Evolutionary conservation across 1,284 basidiomycete species (phyloP), one percentile per base, ranked within the genome.

Genomic region (Trichosporon faecale): DNA sequence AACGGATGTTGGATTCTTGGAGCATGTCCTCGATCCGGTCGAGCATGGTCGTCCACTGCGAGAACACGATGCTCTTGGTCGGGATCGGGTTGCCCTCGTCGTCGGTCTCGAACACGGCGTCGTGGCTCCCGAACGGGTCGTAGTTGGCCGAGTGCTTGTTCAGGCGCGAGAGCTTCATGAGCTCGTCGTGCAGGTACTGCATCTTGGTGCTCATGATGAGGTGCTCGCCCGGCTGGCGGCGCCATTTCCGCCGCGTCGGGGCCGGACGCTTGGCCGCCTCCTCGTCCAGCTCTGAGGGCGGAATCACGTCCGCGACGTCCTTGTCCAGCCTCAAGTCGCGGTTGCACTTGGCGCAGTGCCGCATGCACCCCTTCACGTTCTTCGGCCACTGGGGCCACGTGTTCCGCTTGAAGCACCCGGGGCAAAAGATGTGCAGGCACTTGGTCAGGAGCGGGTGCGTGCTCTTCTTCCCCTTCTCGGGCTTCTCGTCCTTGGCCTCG

Each of bases 11-110:
- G 29, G 89, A 88, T 44, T 88, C 86, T 74, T 92, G 90, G 40
- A 98, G 85, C 35, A 95, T 95, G 76, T 96, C 94, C 80, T 95
- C 94, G 70, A 98, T 88, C 78, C 95, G 93, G 85, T 98, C 95
- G 27, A 97, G 89, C 91, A 96, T 95, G 21, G 89, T 89, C 5
- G 95, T 98, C 95, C 95, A 97, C 80, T 98, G 95, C 11, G 94
- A 96, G 83, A 97, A 97, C 65, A 97, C 94, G 63, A 97, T 91
- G 5, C 92, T 93, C 85, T 97, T 97, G 67, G 80, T 79, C 12
- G 84, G 80, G 3, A 85, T 74, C 25, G 84, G 79, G 71, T 74
- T 83, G 65, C 83, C 86, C 70, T 91, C 89, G 21, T 90, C 77
- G 66, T 87, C 86, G 74, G 90, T 88, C 55, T 93, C 64, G 35